Evolutionary conservation across 495 filamentous ascomycete species (phyloP).

Genomic region (Penicillium alfredii): DNA sequence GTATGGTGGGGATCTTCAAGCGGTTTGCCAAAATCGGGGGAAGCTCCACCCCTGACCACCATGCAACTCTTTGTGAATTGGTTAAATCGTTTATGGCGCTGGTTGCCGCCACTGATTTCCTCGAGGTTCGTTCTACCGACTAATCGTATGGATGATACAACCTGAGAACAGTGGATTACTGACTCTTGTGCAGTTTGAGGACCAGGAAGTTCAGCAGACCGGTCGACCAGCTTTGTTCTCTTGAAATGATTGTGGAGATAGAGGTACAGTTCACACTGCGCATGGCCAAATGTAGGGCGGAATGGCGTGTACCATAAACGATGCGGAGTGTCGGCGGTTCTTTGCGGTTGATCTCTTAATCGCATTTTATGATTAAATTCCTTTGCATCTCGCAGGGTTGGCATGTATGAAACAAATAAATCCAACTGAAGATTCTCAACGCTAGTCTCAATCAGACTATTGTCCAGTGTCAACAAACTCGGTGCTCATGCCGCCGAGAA

Average conservation of each 20-base stretch:
- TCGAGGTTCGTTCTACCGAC: constrained; percentile 45
- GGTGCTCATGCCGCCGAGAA: too few relatives aligned
- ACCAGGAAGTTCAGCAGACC: constrained; percentile 33
- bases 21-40: constrained; percentile 74
- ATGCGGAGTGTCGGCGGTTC: not conserved
- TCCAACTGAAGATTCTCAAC: too few relatives aligned
- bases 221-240: constrained; percentile 32
- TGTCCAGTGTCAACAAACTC: too few relatives aligned
- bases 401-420: too few relatives aligned
- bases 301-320: not conserved
- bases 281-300: not conserved
- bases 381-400: too few relatives aligned
- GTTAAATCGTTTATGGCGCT: constrained; percentile 57
- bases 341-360: too few relatives aligned
- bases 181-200: constrained; percentile 32
- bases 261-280: too few relatives aligned
- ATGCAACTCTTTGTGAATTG: constrained; percentile 42
- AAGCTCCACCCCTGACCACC: constrained; percentile 30
- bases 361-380: too few relatives aligned
- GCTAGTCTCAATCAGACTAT: too few relatives aligned
- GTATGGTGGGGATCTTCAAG: constrained; percentile 88
- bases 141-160: not conserved
- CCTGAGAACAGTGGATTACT: too few relatives aligned
- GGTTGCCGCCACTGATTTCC: constrained; percentile 53
- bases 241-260: too few relatives aligned